Percentiles rank a stretch among this genome's conserved stretches.
Conservation (phyloP, 495 filamentous ascomycete species). For the Sphaerosporella brunnea region DNA sequence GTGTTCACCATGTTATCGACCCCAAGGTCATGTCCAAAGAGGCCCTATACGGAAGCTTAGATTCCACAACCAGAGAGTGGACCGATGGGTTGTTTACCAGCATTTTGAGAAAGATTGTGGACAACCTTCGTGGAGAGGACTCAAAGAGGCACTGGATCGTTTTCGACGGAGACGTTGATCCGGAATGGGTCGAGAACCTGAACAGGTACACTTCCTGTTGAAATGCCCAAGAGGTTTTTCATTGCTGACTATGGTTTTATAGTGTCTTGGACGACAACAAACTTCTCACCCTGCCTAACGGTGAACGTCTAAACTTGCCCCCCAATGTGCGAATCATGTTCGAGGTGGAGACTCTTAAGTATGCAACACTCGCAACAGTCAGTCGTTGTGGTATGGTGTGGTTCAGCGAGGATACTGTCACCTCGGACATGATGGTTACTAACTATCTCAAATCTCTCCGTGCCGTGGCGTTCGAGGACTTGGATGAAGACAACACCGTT, state of each 20-base stretch:
- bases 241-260: slow-evolving; percentile 5
- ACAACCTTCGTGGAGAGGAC: slow-evolving; percentile 94
- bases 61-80: slow-evolving; percentile 95
- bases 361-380: slow-evolving; percentile 91
- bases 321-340: slow-evolving; percentile 98
- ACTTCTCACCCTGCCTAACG: slow-evolving; percentile 85
- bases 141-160: slow-evolving; percentile 97
- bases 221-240: too few relatives aligned
- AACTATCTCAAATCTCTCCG: slow-evolving; percentile 76
- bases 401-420: slow-evolving; percentile 97
- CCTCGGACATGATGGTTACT: slow-evolving; percentile 72
- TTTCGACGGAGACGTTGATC: slow-evolving; percentile 96
- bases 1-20: slow-evolving; percentile 92
- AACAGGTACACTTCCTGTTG: too few relatives aligned
- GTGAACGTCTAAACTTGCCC: slow-evolving; percentile 86
- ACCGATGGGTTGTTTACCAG: slow-evolving; percentile 96
- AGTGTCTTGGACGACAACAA: slow-evolving; percentile 97
- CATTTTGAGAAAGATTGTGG: slow-evolving; percentile 92
- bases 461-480: slow-evolving; percentile 69
- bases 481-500: slow-evolving; percentile 72
- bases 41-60: slow-evolving; percentile 79
- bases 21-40: slow-evolving; percentile 99
- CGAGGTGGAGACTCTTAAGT: slow-evolving; percentile 95
- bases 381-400: slow-evolving; percentile 99
- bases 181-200: slow-evolving; percentile 98